A percentile compares a stretch with the other conserved stretches of the same genome.
Conservation (phyloP, 2,329 filamentous ascomycete genomes). For the Colletotrichum spaethianum region DNA sequence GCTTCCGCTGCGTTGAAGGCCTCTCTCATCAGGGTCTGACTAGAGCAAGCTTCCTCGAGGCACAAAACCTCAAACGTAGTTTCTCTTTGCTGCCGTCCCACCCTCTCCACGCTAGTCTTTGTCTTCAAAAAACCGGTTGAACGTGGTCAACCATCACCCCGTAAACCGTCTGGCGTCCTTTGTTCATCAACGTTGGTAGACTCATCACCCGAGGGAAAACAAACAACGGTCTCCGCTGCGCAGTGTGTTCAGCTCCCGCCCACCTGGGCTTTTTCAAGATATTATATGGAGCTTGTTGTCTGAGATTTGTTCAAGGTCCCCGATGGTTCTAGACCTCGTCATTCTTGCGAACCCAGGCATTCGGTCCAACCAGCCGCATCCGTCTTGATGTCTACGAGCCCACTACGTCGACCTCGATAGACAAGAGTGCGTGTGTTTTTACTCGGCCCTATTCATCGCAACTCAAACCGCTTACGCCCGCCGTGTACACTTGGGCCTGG, state of each 20-base stretch:
- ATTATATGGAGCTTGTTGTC: constrained; percentile 29
- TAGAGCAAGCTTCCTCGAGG: not conserved
- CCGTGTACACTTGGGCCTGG: not conserved
- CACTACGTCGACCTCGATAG: not conserved
- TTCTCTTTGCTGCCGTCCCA: constrained; percentile 4
- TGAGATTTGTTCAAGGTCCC: not conserved
- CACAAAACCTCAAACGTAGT: constrained; percentile 23
- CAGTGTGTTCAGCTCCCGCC: not conserved
- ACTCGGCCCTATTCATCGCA: constrained; percentile 1
- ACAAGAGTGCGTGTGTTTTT: not conserved
- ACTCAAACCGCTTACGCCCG: not conserved
- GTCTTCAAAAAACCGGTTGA: constrained; percentile 2
- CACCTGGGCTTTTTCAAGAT: not conserved
- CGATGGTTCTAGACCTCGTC: not conserved
- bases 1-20: constrained; percentile 1
- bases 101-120: constrained; percentile 12
- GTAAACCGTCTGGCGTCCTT: constrained; percentile 22
- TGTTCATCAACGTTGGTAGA: constrained; percentile 15
- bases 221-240: not conserved
- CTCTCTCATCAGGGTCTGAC: not conserved
- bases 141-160: constrained; percentile 7
- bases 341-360: not conserved
- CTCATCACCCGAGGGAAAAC: not conserved
- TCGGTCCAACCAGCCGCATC: constrained; percentile 3
- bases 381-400: not conserved